Evolutionary conservation across 1,139 yeast species (phyloP).

Genomic region (Lodderomyces jiufengensis): DNA sequence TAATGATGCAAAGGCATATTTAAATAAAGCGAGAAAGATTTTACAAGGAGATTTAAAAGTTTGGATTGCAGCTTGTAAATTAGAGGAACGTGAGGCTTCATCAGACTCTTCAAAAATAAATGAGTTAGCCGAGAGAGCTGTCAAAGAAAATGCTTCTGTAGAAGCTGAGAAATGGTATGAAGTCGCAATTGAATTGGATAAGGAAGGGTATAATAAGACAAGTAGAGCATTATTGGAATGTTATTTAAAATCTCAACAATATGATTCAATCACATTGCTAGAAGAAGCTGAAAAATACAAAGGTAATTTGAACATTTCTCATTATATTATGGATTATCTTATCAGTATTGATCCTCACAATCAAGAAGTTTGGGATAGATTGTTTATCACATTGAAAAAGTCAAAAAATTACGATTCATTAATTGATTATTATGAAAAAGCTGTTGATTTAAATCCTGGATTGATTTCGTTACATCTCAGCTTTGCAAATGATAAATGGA

Average conservation of each 20-base stretch:
- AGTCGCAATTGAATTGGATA: constrained; percentile 37
- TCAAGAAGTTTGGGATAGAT: constrained; percentile 52
- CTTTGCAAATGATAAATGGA: constrained; percentile 72
- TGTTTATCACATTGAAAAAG: constrained; percentile 45
- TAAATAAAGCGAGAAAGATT: constrained; percentile 58
- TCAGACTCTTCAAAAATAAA: constrained; percentile 31
- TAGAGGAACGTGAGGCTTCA: constrained; percentile 58
- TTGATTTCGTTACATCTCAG: constrained; percentile 55
- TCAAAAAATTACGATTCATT: constrained; percentile 27
- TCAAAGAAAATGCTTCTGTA: constrained; percentile 27
- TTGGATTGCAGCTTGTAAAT: constrained; percentile 69
- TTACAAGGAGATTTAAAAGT: constrained; percentile 51
- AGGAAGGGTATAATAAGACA: constrained; percentile 32
- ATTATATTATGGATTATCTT: constrained; percentile 46
- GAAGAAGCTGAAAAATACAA: constrained; percentile 39
- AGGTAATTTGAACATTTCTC: constrained; percentile 34
- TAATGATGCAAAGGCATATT: constrained; percentile 47
- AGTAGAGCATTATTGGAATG: constrained; percentile 36
- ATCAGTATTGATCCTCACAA: constrained; percentile 47
- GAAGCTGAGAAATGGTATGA: constrained; percentile 39
- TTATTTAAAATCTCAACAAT: constrained; percentile 15
- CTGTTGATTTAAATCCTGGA: constrained; percentile 46
- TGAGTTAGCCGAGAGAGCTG: constrained; percentile 52
- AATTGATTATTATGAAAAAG: constrained; percentile 49
- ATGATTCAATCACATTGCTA: constrained; percentile 22